Evolutionary conservation across 2,329 filamentous ascomycete genomes (phyloP).

Genomic region (Dryadomyces quercivorus): DNA sequence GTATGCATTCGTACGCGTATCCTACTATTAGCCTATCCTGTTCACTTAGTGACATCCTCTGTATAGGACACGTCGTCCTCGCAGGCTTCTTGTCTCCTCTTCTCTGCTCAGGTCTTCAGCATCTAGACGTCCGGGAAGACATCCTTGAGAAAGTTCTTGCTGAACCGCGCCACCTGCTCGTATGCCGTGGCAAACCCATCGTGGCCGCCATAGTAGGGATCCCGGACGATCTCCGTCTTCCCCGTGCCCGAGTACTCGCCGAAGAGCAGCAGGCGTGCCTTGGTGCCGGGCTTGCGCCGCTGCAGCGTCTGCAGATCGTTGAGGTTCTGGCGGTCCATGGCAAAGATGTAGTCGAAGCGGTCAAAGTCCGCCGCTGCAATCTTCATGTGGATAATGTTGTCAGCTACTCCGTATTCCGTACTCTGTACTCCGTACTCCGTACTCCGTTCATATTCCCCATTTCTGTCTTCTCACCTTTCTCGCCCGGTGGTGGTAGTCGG

Average conservation of each 20-base stretch:
- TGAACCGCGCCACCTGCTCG: constrained; percentile 69
- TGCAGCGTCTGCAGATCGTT: constrained; percentile 52
- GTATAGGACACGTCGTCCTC: background rate
- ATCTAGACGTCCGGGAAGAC: constrained; percentile 29
- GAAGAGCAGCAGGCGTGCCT: constrained; percentile 66
- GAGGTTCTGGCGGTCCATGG: constrained; percentile 83
- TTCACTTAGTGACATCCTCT: too few relatives aligned
- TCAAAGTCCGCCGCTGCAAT: constrained; percentile 59
- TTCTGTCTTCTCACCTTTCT: constrained; percentile 46
- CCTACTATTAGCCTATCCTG: too few relatives aligned
- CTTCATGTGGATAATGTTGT: constrained; percentile 22
- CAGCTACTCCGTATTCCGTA: background rate
- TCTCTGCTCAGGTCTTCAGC: background rate
- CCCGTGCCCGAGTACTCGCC: constrained; percentile 63
- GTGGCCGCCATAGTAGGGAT: constrained; percentile 85
- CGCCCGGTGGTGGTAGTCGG: constrained; percentile 62
- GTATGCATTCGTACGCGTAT: too few relatives aligned
- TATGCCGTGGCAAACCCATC: constrained; percentile 79
- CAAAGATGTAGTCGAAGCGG: constrained; percentile 84
- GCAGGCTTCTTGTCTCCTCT: background rate
- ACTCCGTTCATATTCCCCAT: too few relatives aligned
- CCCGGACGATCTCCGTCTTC: constrained; percentile 62
- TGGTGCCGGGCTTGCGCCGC: constrained; percentile 41
- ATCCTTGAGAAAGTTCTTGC: constrained; percentile 59
- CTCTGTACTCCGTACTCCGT: background rate